Evolutionary conservation across 345 rosid species (phyloP), one percentile per base, ranked within the genome.

Genomic region (Eucalyptus leucophloia): DNA sequence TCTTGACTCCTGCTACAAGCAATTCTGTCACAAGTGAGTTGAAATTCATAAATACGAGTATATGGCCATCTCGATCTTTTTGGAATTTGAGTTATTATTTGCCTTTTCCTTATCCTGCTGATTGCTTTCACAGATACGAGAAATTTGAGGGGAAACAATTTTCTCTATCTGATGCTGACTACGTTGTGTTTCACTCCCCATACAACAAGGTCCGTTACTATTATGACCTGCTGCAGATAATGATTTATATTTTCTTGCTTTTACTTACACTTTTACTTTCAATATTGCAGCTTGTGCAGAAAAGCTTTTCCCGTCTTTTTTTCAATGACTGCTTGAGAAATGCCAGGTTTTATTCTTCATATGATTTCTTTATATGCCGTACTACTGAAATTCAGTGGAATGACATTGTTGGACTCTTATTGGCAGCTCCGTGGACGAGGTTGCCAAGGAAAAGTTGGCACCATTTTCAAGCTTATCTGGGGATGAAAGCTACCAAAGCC

Each of bases 141-240:
- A 98, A 97, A 92, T 89, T 95, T 12, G 96, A 94, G 88, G 98
- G 97, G 54, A 96, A 96, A 91, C 97, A 94, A 89, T 97, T 98
- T 90, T 98, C 98, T 58, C 88, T 98, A 67, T 88, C 93, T 81
- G 98, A 97, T 92, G 97, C 96, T 49, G 98, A 94, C 11, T 96
- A 96, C 91, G 89, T 97, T 92, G 96, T 95, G 85, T 98, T 98
- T 91, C 99, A 98, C 93, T 98, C 99, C 89, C 99, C 99, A 60
- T 98, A 98, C 93, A 98, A 98, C 96, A 97, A 98, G 97, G 99
- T 97, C 90, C 8, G 37, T 28, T 37, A 45, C 69, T 30, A 26
- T 54, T 49, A 30, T 87, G 28, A 40, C 54, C 89, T 65, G 42
- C 14, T 44, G 42, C 85, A 60, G 62, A 62, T 86, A 13, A 11